phyloP scores from a whole-genome alignment of 306 rosid genomes.

The Dalbergia cultrata region DNA sequence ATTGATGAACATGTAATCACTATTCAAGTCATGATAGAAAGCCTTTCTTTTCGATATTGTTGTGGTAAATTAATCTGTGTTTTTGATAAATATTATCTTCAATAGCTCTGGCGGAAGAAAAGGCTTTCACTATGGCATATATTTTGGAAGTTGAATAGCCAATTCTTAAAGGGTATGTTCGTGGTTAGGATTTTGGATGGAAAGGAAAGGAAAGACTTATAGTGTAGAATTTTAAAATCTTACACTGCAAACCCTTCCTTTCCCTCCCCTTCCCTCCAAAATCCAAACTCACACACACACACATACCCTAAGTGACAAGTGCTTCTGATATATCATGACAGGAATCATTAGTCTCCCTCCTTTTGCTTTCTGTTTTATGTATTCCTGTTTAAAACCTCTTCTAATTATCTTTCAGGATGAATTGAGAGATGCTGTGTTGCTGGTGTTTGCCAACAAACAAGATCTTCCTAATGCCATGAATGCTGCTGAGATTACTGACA shows the following conservation, averaged over 20 bases:
- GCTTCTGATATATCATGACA: slow-evolving; percentile 24
- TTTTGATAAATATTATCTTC: slow-evolving; percentile 9
- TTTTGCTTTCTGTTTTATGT: slow-evolving; percentile 12
- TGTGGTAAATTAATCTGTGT: background rate
- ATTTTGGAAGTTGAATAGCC: slow-evolving; percentile 31
- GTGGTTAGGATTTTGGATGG: too few relatives aligned
- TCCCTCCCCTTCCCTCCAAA: too few relatives aligned
- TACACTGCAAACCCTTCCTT: too few relatives aligned
- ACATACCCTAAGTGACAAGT: background rate
- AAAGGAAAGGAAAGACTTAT: too few relatives aligned
- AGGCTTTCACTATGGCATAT: background rate
- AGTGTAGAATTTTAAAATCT: too few relatives aligned
- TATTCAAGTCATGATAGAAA: slow-evolving; percentile 10
- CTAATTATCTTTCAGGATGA: slow-evolving; percentile 74
- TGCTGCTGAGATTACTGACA: slow-evolving; percentile 99
- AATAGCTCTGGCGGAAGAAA: background rate
- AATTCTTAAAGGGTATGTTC: background rate
- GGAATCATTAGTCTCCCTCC: slow-evolving; percentile 12
- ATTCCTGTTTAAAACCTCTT: slow-evolving; percentile 16
- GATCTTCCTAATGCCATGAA: slow-evolving; percentile 99
- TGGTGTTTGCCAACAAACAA: slow-evolving; percentile 99
- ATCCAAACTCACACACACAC: too few relatives aligned
- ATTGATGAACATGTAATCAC: background rate
- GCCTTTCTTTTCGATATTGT: background rate
- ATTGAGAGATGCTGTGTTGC: slow-evolving; percentile 96